Conservation (phyloP, 2,329 filamentous ascomycete genomes). For the Colletotrichum agaves region DNA sequence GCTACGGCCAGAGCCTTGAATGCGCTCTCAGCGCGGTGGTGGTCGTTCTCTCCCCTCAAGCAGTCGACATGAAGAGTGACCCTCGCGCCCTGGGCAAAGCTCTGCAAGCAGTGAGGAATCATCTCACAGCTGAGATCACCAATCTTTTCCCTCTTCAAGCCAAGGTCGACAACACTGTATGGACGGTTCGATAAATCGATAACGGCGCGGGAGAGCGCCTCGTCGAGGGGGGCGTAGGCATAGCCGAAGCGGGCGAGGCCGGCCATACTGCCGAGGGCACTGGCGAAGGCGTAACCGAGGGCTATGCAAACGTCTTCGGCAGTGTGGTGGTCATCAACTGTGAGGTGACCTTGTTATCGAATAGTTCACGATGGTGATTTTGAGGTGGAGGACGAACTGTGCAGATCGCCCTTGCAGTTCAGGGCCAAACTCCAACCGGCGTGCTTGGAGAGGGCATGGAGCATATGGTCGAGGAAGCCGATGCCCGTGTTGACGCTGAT, state of each 20-base stretch:
- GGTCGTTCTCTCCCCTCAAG: constrained; percentile 90
- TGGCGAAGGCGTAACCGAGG: constrained; percentile 85
- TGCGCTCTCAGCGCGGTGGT: constrained; percentile 94
- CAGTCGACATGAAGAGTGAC: constrained; percentile 97
- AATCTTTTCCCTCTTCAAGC: constrained; percentile 90
- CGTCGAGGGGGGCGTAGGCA: constrained; percentile 93
- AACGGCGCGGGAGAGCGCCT: constrained; percentile 92
- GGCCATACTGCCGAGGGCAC: constrained; percentile 79
- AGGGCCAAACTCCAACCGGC: constrained; percentile 91
- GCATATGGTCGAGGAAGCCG: constrained; percentile 98
- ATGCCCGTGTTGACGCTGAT: constrained; percentile 94
- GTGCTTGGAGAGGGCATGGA: constrained; percentile 96
- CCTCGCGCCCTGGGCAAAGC: constrained; percentile 89
- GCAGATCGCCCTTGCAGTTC: constrained; percentile 86
- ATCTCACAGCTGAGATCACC: constrained; percentile 95
- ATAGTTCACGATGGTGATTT: not conserved
- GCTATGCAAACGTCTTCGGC: constrained; percentile 95
- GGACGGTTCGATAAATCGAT: constrained; percentile 95
- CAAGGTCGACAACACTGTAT: constrained; percentile 84
- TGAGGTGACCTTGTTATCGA: not conserved
- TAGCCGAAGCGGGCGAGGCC: constrained; percentile 91
- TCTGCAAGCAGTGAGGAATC: constrained; percentile 95
- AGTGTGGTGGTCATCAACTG: constrained; percentile 98
- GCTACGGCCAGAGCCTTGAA: constrained; percentile 97
- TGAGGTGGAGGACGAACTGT: constrained; percentile 70